Percentiles rank a stretch among this genome's conserved stretches.
Conservation (phyloP, 2,329 filamentous ascomycete species). For the Venturia aucupariae region DNA sequence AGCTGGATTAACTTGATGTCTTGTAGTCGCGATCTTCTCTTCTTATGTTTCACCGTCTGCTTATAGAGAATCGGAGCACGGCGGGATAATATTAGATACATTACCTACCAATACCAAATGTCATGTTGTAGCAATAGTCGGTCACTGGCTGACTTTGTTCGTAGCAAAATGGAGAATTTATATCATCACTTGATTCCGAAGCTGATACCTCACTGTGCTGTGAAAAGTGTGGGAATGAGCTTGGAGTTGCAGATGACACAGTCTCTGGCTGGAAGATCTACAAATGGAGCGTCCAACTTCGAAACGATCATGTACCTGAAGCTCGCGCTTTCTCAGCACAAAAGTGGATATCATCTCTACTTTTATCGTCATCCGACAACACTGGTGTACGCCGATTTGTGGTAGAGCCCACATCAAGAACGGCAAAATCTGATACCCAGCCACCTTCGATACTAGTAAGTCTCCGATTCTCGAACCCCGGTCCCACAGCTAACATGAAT, state of each 20-base stretch:
- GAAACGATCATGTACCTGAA: slow-evolving; percentile 14
- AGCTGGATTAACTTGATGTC: background rate
- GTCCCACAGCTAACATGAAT: slow-evolving; percentile 10
- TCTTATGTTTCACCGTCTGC: slow-evolving; percentile 8
- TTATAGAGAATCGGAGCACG: slow-evolving; percentile 8
- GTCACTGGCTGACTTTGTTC: slow-evolving; percentile 5
- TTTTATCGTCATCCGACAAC: slow-evolving; percentile 47
- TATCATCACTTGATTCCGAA: background rate
- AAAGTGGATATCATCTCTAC: slow-evolving; percentile 45
- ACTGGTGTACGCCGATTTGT: slow-evolving; percentile 48
- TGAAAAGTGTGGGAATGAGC: slow-evolving; percentile 27
- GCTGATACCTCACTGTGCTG: slow-evolving; percentile 21
- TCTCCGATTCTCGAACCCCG: background rate
- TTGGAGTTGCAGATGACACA: slow-evolving; percentile 34
- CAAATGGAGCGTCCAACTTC: slow-evolving; percentile 37
- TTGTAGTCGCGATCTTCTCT: slow-evolving; percentile 5
- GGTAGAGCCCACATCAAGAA: slow-evolving; percentile 42
- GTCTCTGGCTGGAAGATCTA: slow-evolving; percentile 40
- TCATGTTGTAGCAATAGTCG: background rate
- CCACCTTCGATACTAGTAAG: slow-evolving; percentile 13
- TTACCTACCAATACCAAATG: background rate
- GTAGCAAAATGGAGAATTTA: background rate
- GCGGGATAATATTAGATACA: slow-evolving; percentile 12
- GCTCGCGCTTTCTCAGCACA: slow-evolving; percentile 19
- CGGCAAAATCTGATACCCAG: background rate